A percentile compares a stretch with the other conserved stretches of the same genome.
phyloP scores from a whole-genome alignment of 169 alveolate genomes.

The Plasmodium knowlesi region DNA sequence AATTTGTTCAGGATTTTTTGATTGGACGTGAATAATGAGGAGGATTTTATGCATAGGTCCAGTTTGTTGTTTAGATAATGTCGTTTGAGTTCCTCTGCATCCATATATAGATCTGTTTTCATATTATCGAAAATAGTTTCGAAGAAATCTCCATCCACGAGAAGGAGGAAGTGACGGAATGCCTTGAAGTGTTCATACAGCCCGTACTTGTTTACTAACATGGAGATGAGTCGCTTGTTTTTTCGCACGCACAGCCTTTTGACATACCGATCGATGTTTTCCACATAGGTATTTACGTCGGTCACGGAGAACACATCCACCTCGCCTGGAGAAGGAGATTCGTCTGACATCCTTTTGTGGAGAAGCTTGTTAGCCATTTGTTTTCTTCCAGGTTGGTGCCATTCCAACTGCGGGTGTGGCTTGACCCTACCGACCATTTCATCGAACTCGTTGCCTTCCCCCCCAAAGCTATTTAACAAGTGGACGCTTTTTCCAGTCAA shows the following conservation, averaged over 20 bases:
- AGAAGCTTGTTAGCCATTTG: neutral
- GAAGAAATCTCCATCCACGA: constrained; percentile 68
- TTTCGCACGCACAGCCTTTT: constrained; percentile 9
- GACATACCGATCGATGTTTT: constrained; percentile 42
- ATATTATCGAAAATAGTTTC: constrained; percentile 62
- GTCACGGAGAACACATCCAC: constrained; percentile 23
- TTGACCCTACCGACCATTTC: too few species aligned
- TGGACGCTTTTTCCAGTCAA: constrained; percentile 65
- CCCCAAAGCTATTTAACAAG: constrained; percentile 14
- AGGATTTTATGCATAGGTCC: constrained; percentile 54
- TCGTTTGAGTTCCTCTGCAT: constrained; percentile 67
- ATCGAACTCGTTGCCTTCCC: neutral
- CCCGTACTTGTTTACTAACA: constrained; percentile 30
- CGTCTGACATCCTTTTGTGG: too few species aligned
- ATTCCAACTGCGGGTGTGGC: too few species aligned
- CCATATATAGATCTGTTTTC: constrained; percentile 71
- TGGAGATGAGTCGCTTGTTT: constrained; percentile 26
- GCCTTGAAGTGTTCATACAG: constrained; percentile 59
- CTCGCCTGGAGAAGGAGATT: neutral
- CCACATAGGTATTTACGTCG: constrained; percentile 28
- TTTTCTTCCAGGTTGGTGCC: too few species aligned
- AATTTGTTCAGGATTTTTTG: constrained; percentile 32
- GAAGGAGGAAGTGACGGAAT: constrained; percentile 50
- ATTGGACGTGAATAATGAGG: constrained; percentile 46
- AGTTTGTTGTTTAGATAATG: constrained; percentile 47